Conservation (phyloP, 2,329 filamentous ascomycete genomes). For the Ophiostoma populinum region DNA sequence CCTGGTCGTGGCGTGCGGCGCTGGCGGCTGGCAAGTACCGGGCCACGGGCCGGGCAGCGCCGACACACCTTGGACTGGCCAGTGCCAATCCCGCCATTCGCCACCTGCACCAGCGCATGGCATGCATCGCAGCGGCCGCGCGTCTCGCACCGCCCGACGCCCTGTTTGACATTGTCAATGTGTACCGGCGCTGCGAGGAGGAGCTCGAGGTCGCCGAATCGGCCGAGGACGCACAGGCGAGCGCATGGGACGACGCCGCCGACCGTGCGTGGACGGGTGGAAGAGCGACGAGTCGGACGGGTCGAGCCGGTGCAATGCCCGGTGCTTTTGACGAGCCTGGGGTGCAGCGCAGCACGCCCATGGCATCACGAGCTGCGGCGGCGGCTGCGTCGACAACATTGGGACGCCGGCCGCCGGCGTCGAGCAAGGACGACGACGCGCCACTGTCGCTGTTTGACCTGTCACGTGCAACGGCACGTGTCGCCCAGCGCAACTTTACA, state of each 20-base stretch:
- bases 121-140: slow-evolving; percentile 59
- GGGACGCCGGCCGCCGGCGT: too few species aligned
- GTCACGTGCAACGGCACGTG: slow-evolving; percentile 40
- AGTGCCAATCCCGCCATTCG: slow-evolving; percentile 46
- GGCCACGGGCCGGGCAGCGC: slow-evolving; percentile 33
- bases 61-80: slow-evolving; percentile 42
- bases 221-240: slow-evolving; percentile 49
- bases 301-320: too few species aligned
- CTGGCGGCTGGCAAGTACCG: slow-evolving; percentile 62
- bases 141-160: slow-evolving; percentile 53
- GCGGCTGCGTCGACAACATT: slow-evolving; percentile 16
- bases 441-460: slow-evolving; percentile 50
- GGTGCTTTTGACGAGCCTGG: slow-evolving; percentile 29
- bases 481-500: slow-evolving; percentile 40
- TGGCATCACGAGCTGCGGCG: slow-evolving; percentile 6
- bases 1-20: slow-evolving; percentile 65
- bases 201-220: slow-evolving; percentile 51
- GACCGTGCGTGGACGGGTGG: slow-evolving; percentile 43
- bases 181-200: slow-evolving; percentile 62
- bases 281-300: too few species aligned
- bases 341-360: background rate
- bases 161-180: slow-evolving; percentile 57
- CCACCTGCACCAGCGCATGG: slow-evolving; percentile 64
- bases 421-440: slow-evolving; percentile 33
- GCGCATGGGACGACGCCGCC: slow-evolving; percentile 51